Conservation (phyloP, 148 eudicot species). For the Camellia sinensis region DNA sequence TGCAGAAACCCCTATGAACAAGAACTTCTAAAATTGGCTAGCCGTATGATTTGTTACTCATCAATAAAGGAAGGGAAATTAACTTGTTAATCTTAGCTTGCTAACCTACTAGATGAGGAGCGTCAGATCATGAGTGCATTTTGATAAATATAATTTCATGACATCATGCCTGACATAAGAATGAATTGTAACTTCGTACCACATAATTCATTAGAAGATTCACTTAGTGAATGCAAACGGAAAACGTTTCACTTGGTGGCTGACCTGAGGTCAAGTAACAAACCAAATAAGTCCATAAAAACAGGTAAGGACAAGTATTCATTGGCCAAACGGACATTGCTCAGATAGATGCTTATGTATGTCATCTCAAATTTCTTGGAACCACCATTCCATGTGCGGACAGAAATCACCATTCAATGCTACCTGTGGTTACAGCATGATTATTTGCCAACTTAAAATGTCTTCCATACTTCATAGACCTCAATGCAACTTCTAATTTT, state of each 20-base stretch:
- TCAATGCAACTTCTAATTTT: background rate
- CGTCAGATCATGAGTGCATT: background rate
- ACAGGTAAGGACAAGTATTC: background rate
- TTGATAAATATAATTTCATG: background rate
- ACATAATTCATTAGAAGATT: background rate
- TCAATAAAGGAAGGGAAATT: background rate
- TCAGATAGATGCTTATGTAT: background rate
- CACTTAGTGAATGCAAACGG: background rate
- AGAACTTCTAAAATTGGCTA: too few relatives aligned
- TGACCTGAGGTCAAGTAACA: background rate
- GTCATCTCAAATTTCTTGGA: background rate
- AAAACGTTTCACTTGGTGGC: background rate
- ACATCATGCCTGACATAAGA: too few relatives aligned
- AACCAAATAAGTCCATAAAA: background rate
- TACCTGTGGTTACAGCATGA: background rate
- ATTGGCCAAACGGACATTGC: background rate
- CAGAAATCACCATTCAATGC: background rate
- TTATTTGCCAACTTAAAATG: constrained; percentile 1
- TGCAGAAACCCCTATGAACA: background rate
- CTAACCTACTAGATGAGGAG: background rate
- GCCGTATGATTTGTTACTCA: background rate
- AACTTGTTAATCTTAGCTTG: background rate
- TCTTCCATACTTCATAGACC: background rate
- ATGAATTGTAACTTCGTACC: too few relatives aligned
- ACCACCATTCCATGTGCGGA: too few relatives aligned